Conservation (phyloP, 441 rosid species). For the Erodium trifolium region DNA sequence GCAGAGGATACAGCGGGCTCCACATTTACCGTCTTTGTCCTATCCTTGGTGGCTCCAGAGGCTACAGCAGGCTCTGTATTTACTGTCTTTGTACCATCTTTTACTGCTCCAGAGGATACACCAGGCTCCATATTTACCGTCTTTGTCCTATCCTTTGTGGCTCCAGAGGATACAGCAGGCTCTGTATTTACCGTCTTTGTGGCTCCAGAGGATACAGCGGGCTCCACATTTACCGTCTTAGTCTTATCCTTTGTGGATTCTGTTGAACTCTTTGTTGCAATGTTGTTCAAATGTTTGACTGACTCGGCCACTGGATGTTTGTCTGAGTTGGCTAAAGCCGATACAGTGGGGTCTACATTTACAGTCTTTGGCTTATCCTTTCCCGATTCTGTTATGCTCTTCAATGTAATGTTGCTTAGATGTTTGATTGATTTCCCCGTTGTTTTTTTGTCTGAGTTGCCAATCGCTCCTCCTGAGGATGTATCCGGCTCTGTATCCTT, state of each 20-base stretch:
- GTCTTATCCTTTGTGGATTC: slow-evolving; percentile 20
- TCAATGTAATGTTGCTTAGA: too few species aligned
- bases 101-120: not conserved
- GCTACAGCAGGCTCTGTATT: too few species aligned
- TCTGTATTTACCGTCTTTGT: not conserved
- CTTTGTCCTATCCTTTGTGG: not conserved
- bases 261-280: slow-evolving; percentile 27
- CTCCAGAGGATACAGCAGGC: not conserved
- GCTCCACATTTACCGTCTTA: slow-evolving; percentile 13
- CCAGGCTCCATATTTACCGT: not conserved
- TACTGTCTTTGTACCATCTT: too few species aligned
- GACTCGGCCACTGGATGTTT: slow-evolving; percentile 5
- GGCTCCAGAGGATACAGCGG: not conserved
- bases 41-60: too few species aligned
- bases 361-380: not conserved
- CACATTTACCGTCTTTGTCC: too few species aligned
- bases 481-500: too few species aligned
- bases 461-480: too few species aligned
- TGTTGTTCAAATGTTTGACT: slow-evolving; percentile 25
- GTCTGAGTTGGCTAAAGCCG: not conserved
- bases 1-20: too few species aligned
- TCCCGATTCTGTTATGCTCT: too few species aligned
- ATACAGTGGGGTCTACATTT: slow-evolving; percentile 15
- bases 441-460: too few species aligned
- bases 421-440: too few species aligned